Conservation (phyloP, 2,329 filamentous ascomycete genomes). For the Calonectria leucothoes region DNA sequence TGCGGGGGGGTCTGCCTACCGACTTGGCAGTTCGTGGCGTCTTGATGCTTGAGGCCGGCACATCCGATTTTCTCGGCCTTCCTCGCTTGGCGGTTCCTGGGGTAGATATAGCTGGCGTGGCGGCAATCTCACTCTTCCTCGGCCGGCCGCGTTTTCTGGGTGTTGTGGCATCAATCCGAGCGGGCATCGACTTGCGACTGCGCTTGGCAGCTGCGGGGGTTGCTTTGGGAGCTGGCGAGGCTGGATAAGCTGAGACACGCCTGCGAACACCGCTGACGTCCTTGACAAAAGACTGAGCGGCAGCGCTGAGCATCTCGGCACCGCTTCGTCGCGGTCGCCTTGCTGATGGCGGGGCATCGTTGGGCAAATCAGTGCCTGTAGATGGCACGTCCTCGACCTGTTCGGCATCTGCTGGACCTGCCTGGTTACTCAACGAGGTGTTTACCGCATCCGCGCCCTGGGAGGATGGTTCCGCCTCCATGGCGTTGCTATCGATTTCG, state of each 20-base stretch:
- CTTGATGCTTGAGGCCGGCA: conserved; percentile 13
- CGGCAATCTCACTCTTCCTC: conserved; percentile 33
- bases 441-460: not conserved
- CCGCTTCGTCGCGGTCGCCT: conserved; percentile 31
- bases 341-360: not conserved
- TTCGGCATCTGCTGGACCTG: not conserved
- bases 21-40: conserved; percentile 28
- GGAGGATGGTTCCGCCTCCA: not conserved
- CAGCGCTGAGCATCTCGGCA: conserved; percentile 20
- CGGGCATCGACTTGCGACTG: conserved; percentile 39
- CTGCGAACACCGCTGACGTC: conserved; percentile 24
- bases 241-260: conserved; percentile 22
- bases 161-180: conserved; percentile 24
- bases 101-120: conserved; percentile 27
- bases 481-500: not conserved
- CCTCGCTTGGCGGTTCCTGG: conserved; percentile 32
- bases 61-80: conserved; percentile 37
- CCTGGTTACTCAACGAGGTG: not conserved
- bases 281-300: conserved; percentile 21
- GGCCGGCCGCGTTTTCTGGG: conserved; percentile 40
- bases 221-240: conserved; percentile 26
- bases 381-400: not conserved
- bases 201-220: conserved; percentile 22
- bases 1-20: conserved; percentile 9
- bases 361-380: not conserved